Percentiles rank a stretch among this genome's conserved stretches.
phyloP scores from a whole-genome alignment of 2,329 filamentous ascomycete genomes.

The Madurella mycetomatis region DNA sequence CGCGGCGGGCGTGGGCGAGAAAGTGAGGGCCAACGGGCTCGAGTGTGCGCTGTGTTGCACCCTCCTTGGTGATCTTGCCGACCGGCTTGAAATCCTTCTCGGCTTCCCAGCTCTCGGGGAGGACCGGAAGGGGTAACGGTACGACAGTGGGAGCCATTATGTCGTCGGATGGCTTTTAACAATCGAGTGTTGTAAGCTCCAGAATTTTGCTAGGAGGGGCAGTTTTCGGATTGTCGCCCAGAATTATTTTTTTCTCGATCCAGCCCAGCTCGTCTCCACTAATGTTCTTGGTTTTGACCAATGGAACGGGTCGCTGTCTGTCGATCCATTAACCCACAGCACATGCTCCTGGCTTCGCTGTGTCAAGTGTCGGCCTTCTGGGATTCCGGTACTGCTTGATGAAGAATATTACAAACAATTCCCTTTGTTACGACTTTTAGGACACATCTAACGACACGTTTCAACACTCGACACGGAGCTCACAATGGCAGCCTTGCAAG shows the following conservation, averaged over 20 bases:
- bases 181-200: too few species aligned
- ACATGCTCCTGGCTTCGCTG: too few species aligned
- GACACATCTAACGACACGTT: neutral
- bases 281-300: too few species aligned
- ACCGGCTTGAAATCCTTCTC: conserved; percentile 91
- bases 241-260: neutral
- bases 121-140: conserved; percentile 63
- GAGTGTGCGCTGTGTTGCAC: conserved; percentile 77
- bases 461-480: neutral
- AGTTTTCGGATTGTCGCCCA: neutral
- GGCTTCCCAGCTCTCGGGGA: conserved; percentile 75
- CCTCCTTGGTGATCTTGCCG: conserved; percentile 60
- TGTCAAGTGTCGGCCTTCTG: too few species aligned
- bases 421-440: neutral
- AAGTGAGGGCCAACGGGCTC: conserved; percentile 98
- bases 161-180: conserved; percentile 3
- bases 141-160: conserved; percentile 64
- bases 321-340: too few species aligned
- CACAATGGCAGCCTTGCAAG: conserved; percentile 65
- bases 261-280: too few species aligned
- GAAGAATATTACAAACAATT: too few species aligned
- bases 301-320: too few species aligned
- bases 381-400: too few species aligned
- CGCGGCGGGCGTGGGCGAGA: conserved; percentile 91
- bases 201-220: neutral